Base-by-base conservation (phyloP, 257 asterid genomes). In the Rhazya stricta region DNA sequence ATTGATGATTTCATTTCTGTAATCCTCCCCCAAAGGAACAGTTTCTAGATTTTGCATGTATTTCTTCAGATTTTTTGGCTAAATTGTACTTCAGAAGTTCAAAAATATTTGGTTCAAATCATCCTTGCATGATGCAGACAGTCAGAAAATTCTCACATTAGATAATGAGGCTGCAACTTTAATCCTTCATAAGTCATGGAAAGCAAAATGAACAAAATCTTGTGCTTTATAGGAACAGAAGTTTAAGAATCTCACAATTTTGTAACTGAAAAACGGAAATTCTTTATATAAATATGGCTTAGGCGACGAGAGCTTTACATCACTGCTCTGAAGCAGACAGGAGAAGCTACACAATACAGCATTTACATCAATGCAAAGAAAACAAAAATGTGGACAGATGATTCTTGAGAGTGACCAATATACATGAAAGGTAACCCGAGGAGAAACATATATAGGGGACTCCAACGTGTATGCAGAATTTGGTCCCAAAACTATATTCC, bases 1-100 rank as follows among this genome's bases (percentile, higher is more conserved):
- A 81, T 89, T 80, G 94, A 88, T 79, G 83, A 85, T 62, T 92
- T 88, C 74, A 81, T 88, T 21, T 75, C 88, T 65, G 79, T 80
- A 5, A 73, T 93, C 5, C 76, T 84, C 65, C 77, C 81, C 43
- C 50, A 69, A 51, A 66, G 74, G 70, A 80, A 76, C 21, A 62
- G 68, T 32, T n/a, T 62, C 34, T 62, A 32, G 18, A 29, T 15
- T 39, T 39, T n/a, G n/a, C n/a, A n/a, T n/a, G n/a, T n/a, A n/a
- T n/a, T n/a, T n/a, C n/a, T n/a, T n/a, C n/a, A n/a, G n/a, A n/a
- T n/a, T n/a, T n/a, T n/a, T n/a, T n/a, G n/a, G n/a, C n/a, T n/a
- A n/a, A n/a, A n/a, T n/a, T n/a, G n/a, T n/a, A n/a, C n/a, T n/a
- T n/a, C n/a, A n/a, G n/a, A n/a, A n/a, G n/a, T n/a, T n/a, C n/a